Evolutionary conservation across 768 basidiomycete species (phyloP), one percentile per base, ranked within the genome.

Genomic region (Dioszegia aurantiaca): DNA sequence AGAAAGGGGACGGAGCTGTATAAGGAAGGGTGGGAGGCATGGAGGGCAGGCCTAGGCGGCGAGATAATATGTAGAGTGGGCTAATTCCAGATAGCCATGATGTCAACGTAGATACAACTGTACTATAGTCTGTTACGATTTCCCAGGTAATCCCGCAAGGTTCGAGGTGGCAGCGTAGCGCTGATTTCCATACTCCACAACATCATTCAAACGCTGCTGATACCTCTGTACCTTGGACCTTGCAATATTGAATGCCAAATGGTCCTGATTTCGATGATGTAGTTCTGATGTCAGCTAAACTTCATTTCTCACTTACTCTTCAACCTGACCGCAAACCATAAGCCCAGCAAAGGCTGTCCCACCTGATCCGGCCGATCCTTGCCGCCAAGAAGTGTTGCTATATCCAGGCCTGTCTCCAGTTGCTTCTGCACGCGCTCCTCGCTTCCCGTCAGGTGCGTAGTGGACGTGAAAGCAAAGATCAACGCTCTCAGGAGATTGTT

Each of bases 1-100:
- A 55, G 61, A 9, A 58, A 45, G 41, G 63, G 67, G 19, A 62
- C 43, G 17, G 66, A 67, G 5, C 45, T 60, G 71, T 97, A 89
- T 86, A 64, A 95, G 68, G 94, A 99, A 75, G 93, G 91, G 5
- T 81, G 93, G 75, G 93, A 99, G 77, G 94, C 94, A 4, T 76
- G 94, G 69, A 80, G 84, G 75, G 73, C 90, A 70, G 85, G 84
- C 49, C 62, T 92, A 8, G 80, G 84, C 2, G 94, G 94, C 4
- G 94, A 98, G 78, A 84, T 95, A 6, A 80, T 95, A 19, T 91
- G 91, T 76, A 81, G 91, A 62, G 90, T 88, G 26, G 78, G 82
- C 58, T 85, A n/a, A n/a, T n/a, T n/a, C n/a, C n/a, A n/a, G n/a
- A n/a, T 59, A 56, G 21, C 41, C 54, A 21, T 33, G 19, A 17